Conservation (phyloP, 768 basidiomycete genomes). For the Suillus placidus region DNA sequence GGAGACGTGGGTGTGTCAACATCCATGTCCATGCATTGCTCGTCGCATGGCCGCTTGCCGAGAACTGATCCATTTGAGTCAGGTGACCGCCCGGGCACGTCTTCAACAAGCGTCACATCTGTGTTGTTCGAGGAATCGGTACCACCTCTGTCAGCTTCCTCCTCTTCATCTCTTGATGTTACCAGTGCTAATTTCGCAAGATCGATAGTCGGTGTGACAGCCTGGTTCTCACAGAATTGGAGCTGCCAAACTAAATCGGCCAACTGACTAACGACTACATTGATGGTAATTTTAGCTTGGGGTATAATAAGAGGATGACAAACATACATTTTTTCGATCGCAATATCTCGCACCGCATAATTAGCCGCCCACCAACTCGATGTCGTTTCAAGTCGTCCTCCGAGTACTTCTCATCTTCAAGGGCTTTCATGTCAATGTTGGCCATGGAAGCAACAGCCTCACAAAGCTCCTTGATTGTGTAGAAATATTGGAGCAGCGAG, state of each 20-base stretch:
- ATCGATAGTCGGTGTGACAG: constrained; percentile 84
- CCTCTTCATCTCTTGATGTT: constrained; percentile 88
- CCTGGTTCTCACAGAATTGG: constrained; percentile 60
- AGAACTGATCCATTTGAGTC: constrained; percentile 57
- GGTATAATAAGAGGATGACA: constrained; percentile 8
- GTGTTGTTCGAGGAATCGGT: constrained; percentile 87
- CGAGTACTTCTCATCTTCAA: constrained; percentile 71
- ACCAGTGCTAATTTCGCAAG: constrained; percentile 92
- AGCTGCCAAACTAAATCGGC: constrained; percentile 78
- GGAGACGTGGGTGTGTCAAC: constrained; percentile 32
- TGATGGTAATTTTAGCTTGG: constrained; percentile 16
- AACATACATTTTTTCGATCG: constrained; percentile 82
- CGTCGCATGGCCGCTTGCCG: constrained; percentile 67
- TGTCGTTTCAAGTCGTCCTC: constrained; percentile 83
- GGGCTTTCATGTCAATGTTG: constrained; percentile 51
- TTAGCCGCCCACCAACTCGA: constrained; percentile 84
- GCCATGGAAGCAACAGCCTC: constrained; percentile 69
- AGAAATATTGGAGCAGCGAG: constrained; percentile 87
- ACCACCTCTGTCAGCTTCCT: constrained; percentile 69
- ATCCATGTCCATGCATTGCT: constrained; percentile 60
- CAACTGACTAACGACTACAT: constrained; percentile 76
- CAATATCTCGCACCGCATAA: constrained; percentile 78
- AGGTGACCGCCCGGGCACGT: constrained; percentile 47
- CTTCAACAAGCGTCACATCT: constrained; percentile 87
- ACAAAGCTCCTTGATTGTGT: constrained; percentile 88